phyloP scores from a whole-genome alignment of 495 filamentous ascomycete species.

The Hypoxylon trugodes region DNA sequence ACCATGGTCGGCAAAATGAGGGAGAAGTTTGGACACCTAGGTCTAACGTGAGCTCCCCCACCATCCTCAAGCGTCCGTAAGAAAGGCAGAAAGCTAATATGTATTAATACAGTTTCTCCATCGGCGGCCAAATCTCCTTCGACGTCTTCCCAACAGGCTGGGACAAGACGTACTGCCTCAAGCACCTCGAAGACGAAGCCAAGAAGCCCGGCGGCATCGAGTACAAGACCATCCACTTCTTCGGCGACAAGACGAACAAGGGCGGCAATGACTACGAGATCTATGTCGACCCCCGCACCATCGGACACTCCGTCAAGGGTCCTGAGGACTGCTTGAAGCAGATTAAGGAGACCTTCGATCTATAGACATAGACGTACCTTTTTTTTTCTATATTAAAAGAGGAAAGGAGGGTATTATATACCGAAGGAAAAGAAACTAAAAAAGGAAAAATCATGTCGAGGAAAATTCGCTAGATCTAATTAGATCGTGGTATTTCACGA shows the following conservation, averaged over 20 bases:
- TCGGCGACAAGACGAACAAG: conserved; percentile 89
- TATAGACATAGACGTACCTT: conserved; percentile 50
- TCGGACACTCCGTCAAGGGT: conserved; percentile 80
- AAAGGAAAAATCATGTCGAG: not conserved
- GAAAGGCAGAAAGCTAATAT: not conserved
- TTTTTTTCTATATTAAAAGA: not conserved
- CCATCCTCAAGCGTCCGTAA: not conserved
- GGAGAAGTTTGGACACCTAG: conserved; percentile 82
- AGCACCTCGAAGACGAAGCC: conserved; percentile 85
- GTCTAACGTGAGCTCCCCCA: conserved; percentile 72
- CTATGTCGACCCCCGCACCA: conserved; percentile 77
- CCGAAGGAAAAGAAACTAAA: no score
- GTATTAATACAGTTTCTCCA: conserved; percentile 70
- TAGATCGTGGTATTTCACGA: conserved; percentile 1
- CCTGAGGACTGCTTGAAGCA: conserved; percentile 82
- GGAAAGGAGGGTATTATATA: not conserved
- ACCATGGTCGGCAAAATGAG: conserved; percentile 76
- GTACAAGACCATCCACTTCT: conserved; percentile 94
- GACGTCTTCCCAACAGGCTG: conserved; percentile 96
- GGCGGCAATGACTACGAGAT: conserved; percentile 98
- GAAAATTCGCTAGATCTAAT: not conserved
- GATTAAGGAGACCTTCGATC: conserved; percentile 79
- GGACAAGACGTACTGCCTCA: conserved; percentile 98
- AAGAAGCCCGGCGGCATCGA: conserved; percentile 69
- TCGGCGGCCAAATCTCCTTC: conserved; percentile 97